phyloP scores from a whole-genome alignment of 306 rosid genomes.

The Oemleria cerasiformis region DNA sequence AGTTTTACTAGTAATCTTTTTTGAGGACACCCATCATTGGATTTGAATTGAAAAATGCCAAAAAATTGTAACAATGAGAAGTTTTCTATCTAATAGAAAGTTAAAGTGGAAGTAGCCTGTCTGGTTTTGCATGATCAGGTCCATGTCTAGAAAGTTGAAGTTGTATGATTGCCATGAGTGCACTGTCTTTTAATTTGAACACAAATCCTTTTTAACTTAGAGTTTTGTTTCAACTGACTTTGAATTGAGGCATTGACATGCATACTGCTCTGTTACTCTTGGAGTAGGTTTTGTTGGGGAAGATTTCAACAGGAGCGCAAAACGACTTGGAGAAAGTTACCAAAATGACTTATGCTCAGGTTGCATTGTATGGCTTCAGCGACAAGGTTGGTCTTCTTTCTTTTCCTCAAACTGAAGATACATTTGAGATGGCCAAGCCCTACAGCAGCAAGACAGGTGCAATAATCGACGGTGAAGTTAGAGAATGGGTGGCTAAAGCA shows the following conservation, averaged over 20 bases:
- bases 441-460: slow-evolving; percentile 43
- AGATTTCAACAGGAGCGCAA: slow-evolving; percentile 46
- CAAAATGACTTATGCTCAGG: slow-evolving; percentile 44
- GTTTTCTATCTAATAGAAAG: too few relatives aligned
- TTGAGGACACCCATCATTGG: not conserved
- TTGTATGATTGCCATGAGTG: not conserved
- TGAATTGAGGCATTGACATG: not conserved
- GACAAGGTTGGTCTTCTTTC: slow-evolving; percentile 45
- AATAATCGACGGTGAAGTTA: slow-evolving; percentile 40
- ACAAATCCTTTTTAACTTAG: not conserved
- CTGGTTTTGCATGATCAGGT: not conserved
- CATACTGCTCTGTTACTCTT: not conserved
- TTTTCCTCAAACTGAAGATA: slow-evolving; percentile 34
- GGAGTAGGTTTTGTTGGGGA: slow-evolving; percentile 38
- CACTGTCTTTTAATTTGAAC: not conserved
- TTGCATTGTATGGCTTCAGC: slow-evolving; percentile 40
- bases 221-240: not conserved
- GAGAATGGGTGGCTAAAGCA: slow-evolving; percentile 46
- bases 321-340: slow-evolving; percentile 50
- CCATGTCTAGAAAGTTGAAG: slow-evolving; percentile 1
- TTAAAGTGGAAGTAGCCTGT: too few relatives aligned
- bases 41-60: not conserved
- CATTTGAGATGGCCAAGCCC: slow-evolving; percentile 36
- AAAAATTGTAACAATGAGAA: too few relatives aligned
- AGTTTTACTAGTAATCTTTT: not conserved